Conservation (phyloP, 2,329 filamentous ascomycete species). For the Zalaria sp. region DNA sequence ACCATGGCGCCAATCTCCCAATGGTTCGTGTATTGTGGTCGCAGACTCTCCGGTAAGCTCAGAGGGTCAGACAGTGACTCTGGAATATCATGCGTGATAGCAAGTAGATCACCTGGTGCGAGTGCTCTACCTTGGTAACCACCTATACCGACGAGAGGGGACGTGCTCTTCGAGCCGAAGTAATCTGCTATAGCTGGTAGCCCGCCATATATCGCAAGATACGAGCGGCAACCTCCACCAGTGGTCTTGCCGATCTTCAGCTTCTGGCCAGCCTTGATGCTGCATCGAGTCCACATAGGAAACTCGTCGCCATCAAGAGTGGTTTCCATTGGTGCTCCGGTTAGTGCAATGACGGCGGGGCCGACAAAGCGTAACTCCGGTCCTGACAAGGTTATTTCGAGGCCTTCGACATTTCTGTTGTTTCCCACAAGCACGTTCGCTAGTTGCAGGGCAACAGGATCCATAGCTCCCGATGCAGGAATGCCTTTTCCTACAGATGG, state of each 20-base stretch:
- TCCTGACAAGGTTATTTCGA: constrained; percentile 48
- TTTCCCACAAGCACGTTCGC: constrained; percentile 50
- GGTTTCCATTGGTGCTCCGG: constrained; percentile 40
- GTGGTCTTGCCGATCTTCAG: constrained; percentile 42
- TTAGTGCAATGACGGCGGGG: constrained; percentile 41
- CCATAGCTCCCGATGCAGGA: constrained; percentile 47
- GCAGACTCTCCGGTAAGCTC: constrained; percentile 29
- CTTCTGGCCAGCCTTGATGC: constrained; percentile 35
- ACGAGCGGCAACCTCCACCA: constrained; percentile 40
- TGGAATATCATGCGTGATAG: constrained; percentile 27
- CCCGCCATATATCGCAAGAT: constrained; percentile 44
- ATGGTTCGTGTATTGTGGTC: constrained; percentile 33
- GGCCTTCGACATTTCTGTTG: constrained; percentile 31
- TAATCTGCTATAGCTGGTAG: constrained; percentile 39
- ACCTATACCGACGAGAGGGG: constrained; percentile 42
- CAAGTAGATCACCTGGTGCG: constrained; percentile 38
- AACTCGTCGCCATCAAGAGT: constrained; percentile 34
- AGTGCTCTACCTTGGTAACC: constrained; percentile 46
- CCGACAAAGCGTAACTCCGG: constrained; percentile 43
- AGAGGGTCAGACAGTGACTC: constrained; percentile 14
- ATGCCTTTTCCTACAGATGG: constrained; percentile 43
- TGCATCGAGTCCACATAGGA: constrained; percentile 42
- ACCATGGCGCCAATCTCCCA: constrained; percentile 42
- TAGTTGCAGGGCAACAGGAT: constrained; percentile 41
- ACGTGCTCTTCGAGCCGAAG: constrained; percentile 46